Evolutionary conservation across 352 stramenopile genomes (phyloP), one percentile per base, ranked within the genome.

Genomic region (Phytophthora fragariae): DNA sequence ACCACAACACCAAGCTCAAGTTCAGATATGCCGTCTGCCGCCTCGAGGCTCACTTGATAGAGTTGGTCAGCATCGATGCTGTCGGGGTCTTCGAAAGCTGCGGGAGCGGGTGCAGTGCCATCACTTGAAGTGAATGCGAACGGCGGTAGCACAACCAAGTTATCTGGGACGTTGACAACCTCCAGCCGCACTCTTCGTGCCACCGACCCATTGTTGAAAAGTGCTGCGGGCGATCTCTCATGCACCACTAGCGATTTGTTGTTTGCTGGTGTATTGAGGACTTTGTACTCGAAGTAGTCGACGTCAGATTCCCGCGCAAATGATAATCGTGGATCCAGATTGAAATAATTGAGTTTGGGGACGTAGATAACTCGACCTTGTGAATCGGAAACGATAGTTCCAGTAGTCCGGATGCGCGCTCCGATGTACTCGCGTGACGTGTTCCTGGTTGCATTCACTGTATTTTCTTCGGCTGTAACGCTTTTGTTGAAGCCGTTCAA

Each of bases 61-160:
- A 57, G 39, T n/a, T 76, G 76, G 4, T 62, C 71, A 24, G 57
- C 10, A 33, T 39, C 57, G 53, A 64, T 80, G 11, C 62, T 67
- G 57, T 94, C 85, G 0, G 84, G 75, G 57, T 93, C 84, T 8
- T 85, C 70, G 41, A 94, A 94, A 2, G 56, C 60, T 31, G 92
- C 70, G 17, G 88, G 83, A 2, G 80, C 79, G 7, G 55, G 41
- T 14, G 83, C 58, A 2, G 29, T 19, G 10, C 79, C 69, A 11
- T 55, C 67, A 33, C 57, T 66, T 0, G 70, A 68, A 27, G 59
- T 66, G 15, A 89, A 85, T 4, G 65, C 31, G 19, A 73, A 82
- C 0, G 85, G 88, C 14, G 86, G 83, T 4, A 92, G 37, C 15
- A 93, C 64, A 31, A 73, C 24, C 9, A 94, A 35, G 12, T 68